A percentile compares a stretch with the other conserved stretches of the same genome.
phyloP scores from a whole-genome alignment of 257 asterid genomes.

The Plantago major region DNA sequence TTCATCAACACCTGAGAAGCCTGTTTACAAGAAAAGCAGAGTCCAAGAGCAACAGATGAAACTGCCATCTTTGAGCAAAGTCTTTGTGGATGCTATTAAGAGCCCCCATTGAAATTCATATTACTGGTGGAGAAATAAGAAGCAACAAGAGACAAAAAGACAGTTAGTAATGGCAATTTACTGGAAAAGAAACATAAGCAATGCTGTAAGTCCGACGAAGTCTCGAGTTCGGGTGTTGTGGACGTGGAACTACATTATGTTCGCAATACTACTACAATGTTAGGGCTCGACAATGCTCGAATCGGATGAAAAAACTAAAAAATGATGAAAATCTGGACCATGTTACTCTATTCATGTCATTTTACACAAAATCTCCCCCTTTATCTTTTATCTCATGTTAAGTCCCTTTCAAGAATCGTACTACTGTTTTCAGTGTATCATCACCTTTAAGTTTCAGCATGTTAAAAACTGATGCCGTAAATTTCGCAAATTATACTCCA shows the following conservation, averaged over 20 bases:
- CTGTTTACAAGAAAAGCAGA: slow-evolving; percentile 44
- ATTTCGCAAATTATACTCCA: background rate
- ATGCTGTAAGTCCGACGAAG: too few relatives aligned
- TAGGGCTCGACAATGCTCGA: too few relatives aligned
- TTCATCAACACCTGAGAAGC: slow-evolving; percentile 19
- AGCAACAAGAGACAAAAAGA: slow-evolving; percentile 2
- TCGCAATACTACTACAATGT: too few relatives aligned
- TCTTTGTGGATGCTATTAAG: slow-evolving; percentile 35
- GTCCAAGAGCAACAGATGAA: slow-evolving; percentile 39
- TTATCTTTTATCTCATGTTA: background rate
- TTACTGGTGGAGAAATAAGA: too few relatives aligned
- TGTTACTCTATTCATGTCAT: slow-evolving; percentile 9
- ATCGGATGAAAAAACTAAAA: background rate
- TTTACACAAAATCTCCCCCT: background rate
- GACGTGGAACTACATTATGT: too few relatives aligned
- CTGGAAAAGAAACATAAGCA: background rate
- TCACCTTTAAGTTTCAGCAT: background rate
- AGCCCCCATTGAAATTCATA: slow-evolving; percentile 30
- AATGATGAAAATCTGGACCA: slow-evolving; percentile 13
- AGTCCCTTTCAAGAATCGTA: slow-evolving; percentile 5
- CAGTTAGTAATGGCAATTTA: slow-evolving; percentile 11
- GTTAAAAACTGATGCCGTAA: background rate
- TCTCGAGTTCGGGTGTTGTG: too few relatives aligned
- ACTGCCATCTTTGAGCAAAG: slow-evolving; percentile 33
- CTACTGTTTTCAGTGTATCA: too few relatives aligned